These are phyloP conservation scores for grape (Vitis vinifera) DNA, from an alignment of 164 flowering plant genomes.

Conservation along the genomic window ASM3070453v1 NC_081807.1:1037501-1038000, in stretches of 20 bases:
- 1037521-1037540: too few relatives aligned
- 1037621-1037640: slow-evolving; percentile 60
- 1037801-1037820: slow-evolving; percentile 44
- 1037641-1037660: slow-evolving; percentile 34
- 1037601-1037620: neutral
- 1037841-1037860: slow-evolving; percentile 37
- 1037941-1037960: slow-evolving; percentile 43
- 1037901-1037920: slow-evolving; percentile 73
- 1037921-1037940: slow-evolving; percentile 57
- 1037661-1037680: slow-evolving; percentile 8
- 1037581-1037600: neutral
- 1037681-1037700: slow-evolving; percentile 44
- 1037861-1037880: slow-evolving; percentile 29
- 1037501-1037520: too few relatives aligned
- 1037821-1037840: slow-evolving; percentile 63
- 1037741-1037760: slow-evolving; percentile 40
- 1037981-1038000: slow-evolving; percentile 7
- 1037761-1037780: slow-evolving; percentile 31
- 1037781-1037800: slow-evolving; percentile 25
- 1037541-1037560: too few relatives aligned
- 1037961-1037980: slow-evolving; percentile 19
- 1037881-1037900: slow-evolving; percentile 27
- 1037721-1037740: slow-evolving; percentile 52
- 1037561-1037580: too few relatives aligned
- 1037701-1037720: slow-evolving; percentile 69